Percentiles rank a stretch among this genome's conserved stretches.
These are phyloP conservation scores for Globisporangium abappressorium DNA, from an alignment of 352 stramenopile genomes.

Conservation along the genomic window DNA sequence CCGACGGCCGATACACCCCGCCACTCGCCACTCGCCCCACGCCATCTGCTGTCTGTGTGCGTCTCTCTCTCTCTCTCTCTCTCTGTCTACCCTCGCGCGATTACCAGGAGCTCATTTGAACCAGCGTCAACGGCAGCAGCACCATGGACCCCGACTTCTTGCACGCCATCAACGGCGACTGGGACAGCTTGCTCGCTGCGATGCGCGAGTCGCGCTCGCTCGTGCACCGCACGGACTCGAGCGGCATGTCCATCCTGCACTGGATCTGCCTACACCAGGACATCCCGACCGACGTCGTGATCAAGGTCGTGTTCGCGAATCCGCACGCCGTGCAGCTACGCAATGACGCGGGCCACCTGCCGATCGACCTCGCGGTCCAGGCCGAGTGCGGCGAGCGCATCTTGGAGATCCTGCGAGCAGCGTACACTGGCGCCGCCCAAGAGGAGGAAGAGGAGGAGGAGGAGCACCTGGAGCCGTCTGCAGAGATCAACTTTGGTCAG, in stretches of 20 bases:
- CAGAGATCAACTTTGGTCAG: constrained; percentile 37
- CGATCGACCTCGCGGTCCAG: constrained; percentile 72
- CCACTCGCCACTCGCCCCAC: background rate
- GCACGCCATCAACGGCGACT: constrained; percentile 79
- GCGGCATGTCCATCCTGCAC: constrained; percentile 76
- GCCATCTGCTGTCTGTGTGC: background rate
- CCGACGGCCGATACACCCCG: background rate
- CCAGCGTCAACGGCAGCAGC: background rate
- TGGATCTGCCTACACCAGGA: constrained; percentile 81
- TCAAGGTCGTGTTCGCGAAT: constrained; percentile 82
- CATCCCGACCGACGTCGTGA: constrained; percentile 64
- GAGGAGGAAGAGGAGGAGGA: constrained; percentile 21
- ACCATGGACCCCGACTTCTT: constrained; percentile 73
- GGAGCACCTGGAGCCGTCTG: constrained; percentile 18
- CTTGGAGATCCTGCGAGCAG: constrained; percentile 64
- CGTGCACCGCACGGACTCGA: constrained; percentile 55
- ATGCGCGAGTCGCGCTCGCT: constrained; percentile 64
- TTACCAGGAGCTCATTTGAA: background rate
- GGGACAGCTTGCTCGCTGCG: constrained; percentile 60
- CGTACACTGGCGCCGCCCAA: constrained; percentile 28
- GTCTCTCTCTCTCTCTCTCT: background rate
- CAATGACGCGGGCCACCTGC: constrained; percentile 72
- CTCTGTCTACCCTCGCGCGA: background rate
- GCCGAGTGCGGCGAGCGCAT: constrained; percentile 73
- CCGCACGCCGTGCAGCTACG: constrained; percentile 64